Evolutionary conservation across 208 protist species (phyloP).

Genomic region (Acanthamoeba rhysodes): DNA sequence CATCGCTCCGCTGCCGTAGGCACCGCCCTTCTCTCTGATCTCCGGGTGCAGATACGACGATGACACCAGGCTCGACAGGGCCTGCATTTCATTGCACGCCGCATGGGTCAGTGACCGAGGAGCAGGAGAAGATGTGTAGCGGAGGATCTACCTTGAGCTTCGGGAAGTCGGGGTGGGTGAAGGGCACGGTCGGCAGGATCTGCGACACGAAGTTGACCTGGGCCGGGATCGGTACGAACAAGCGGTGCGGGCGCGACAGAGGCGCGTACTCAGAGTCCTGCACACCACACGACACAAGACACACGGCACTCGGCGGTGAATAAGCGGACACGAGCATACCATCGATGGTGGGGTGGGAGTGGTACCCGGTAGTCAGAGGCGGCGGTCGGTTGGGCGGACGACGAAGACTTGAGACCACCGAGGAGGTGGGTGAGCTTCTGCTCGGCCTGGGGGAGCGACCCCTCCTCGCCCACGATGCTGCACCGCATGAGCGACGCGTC

Average conservation of each 20-base stretch:
- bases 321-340: neutral
- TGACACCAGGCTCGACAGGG: conserved; percentile 78
- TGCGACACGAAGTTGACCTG: conserved; percentile 85
- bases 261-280: conserved; percentile 4
- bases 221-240: conserved; percentile 77
- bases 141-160: conserved; percentile 62
- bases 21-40: conserved; percentile 87
- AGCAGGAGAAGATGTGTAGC: neutral
- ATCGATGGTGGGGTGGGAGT: neutral
- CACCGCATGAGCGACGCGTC: conserved; percentile 66
- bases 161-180: conserved; percentile 79
- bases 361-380: neutral
- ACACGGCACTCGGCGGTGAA: neutral
- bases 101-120: neutral
- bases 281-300: neutral
- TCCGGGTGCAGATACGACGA: conserved; percentile 82
- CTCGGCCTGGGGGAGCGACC: conserved; percentile 32
- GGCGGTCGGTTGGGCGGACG: neutral
- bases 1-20: conserved; percentile 83
- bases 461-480: conserved; percentile 68
- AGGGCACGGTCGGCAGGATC: conserved; percentile 74
- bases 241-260: conserved; percentile 6
- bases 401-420: neutral
- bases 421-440: conserved; percentile 40
- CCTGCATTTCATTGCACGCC: neutral